These are phyloP conservation scores for Vicia faba DNA, from an alignment of 306 rosid genomes.

Conservation along the genomic window DNA sequence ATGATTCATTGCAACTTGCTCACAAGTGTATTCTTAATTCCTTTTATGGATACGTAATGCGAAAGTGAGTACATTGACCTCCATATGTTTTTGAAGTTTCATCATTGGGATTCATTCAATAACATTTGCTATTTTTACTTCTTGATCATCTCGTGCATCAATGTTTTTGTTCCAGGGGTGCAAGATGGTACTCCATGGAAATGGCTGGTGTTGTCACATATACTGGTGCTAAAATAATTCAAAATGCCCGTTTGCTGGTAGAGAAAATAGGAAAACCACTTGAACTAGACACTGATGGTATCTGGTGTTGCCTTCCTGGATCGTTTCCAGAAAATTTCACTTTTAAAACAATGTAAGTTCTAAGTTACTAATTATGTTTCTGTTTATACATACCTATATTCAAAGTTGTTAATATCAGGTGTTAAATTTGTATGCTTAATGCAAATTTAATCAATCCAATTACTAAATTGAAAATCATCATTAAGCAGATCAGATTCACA, in stretches of 20 bases:
- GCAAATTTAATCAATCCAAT: slow-evolving; percentile 8
- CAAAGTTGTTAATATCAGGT: slow-evolving; percentile 1
- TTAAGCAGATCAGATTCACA: not conserved
- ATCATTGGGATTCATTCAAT: slow-evolving; percentile 20
- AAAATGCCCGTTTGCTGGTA: slow-evolving; percentile 90
- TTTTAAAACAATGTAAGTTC: slow-evolving; percentile 79
- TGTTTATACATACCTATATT: slow-evolving; percentile 1
- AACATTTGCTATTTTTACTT: slow-evolving; percentile 33
- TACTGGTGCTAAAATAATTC: slow-evolving; percentile 98
- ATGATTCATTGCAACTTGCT: slow-evolving; percentile 87
- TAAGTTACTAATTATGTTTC: slow-evolving; percentile 29
- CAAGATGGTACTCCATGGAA: slow-evolving; percentile 99
- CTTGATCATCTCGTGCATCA: slow-evolving; percentile 32
- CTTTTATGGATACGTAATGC: slow-evolving; percentile 94
- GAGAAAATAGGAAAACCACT: slow-evolving; percentile 98
- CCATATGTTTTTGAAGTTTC: slow-evolving; percentile 36
- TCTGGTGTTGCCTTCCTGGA: slow-evolving; percentile 98
- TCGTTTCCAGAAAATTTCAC: slow-evolving; percentile 97
- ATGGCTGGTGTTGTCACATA: slow-evolving; percentile 99
- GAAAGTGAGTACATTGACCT: slow-evolving; percentile 72
- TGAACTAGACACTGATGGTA: slow-evolving; percentile 97
- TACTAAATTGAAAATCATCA: slow-evolving; percentile 2
- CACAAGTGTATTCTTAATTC: slow-evolving; percentile 92
- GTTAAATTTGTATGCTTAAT: slow-evolving; percentile 2
- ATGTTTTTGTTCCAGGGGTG: slow-evolving; percentile 69